Evolutionary conservation across 1,284 basidiomycete genomes (phyloP).

Genomic region (Earliella scabrosa): DNA sequence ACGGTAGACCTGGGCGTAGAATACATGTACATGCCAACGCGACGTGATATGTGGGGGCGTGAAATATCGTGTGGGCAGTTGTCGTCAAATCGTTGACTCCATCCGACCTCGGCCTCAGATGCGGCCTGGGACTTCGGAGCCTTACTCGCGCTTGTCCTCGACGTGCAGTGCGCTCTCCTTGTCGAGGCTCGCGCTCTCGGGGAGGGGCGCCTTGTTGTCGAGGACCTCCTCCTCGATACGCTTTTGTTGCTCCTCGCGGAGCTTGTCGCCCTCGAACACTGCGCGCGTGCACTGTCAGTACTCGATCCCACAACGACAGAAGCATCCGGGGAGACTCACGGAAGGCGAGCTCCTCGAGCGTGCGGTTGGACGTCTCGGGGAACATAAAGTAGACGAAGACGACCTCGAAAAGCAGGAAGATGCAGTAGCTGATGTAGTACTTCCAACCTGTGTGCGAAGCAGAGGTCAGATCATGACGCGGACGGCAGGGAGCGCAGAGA

Average conservation of each 20-base stretch:
- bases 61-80: background rate
- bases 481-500: background rate
- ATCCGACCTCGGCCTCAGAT: too few species aligned
- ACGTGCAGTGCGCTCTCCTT: slow-evolving; percentile 28
- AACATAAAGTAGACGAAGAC: slow-evolving; percentile 57
- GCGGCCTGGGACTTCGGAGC: too few species aligned
- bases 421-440: slow-evolving; percentile 37
- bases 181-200: slow-evolving; percentile 24
- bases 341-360: slow-evolving; percentile 65
- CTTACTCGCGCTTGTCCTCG: slow-evolving; percentile 15
- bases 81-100: too few species aligned
- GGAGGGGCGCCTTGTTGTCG: slow-evolving; percentile 18
- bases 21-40: background rate
- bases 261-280: slow-evolving; percentile 56
- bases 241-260: slow-evolving; percentile 46
- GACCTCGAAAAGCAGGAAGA: slow-evolving; percentile 48
- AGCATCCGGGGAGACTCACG: slow-evolving; percentile 46
- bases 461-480: background rate
- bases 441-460: slow-evolving; percentile 30
- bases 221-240: slow-evolving; percentile 47
- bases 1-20: background rate
- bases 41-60: too few species aligned
- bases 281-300: background rate
- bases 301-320: background rate
- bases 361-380: slow-evolving; percentile 52